Base-by-base conservation (phyloP, 331 rosid species). In the Acacia concinna region DNA sequence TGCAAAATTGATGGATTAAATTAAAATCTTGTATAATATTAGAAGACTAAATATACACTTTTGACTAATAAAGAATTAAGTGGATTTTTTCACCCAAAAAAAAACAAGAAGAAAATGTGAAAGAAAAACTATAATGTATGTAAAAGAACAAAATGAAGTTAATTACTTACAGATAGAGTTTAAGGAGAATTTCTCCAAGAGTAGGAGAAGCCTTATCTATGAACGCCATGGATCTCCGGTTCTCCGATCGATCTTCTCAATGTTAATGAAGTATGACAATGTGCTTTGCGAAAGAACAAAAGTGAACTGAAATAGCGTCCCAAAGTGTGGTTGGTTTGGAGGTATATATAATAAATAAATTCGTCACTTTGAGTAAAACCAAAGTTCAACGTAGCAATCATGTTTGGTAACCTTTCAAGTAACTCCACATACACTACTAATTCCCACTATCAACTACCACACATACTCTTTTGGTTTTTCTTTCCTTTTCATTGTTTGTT, bases 181-280 rank as follows among this genome's bases (percentile, higher is more conserved):
- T 90, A 80, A 88, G 89, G 63, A 90, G 88, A 75, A 88, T 83
- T 75, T 88, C 88, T 82, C 74, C 82, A 66, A 88, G 79, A 51
- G 88, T 89, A 63, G 90, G 94, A 6, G 94, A 90, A 21, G 86
- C 87, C 75, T 89, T 86, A 78, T 90, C 86, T 17, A 88, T 81
- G 75, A 86, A 88, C 11, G 91, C 88, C 94, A 88, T 90, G 60
- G 72, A 28, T 62, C 68, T 69, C 57, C 17, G 35, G 44, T 23
- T 8, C 47, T n/a, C 27, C 20, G 13, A 41, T 46, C 20, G 13
- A 41, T 46, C 34, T 71, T 74, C 64, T 68, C 60, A 64, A 51
- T 63, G 18, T 46, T 5, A 3, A 13, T 70, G 17, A 57, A 23
- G 37, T 20, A 25, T 4, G 23, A 17, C 71, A 59, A 18, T 23